These are phyloP conservation scores for Lathyrus sativus DNA, from an alignment of 306 rosid genomes.

Conservation along the genomic window DNA sequence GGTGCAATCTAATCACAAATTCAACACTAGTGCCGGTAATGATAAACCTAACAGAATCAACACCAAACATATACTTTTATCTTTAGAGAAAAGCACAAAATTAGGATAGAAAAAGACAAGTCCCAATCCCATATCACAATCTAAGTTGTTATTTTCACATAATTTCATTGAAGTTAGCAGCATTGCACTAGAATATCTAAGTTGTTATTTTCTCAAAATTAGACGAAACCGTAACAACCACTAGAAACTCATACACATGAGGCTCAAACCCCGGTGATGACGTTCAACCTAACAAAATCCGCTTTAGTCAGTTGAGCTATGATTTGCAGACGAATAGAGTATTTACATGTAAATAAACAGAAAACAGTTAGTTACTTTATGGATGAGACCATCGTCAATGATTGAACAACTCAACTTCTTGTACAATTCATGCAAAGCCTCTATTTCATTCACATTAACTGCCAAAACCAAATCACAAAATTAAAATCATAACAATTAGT, in stretches of 20 bases:
- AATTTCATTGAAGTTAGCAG: conserved; percentile 7
- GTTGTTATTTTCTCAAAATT: no score
- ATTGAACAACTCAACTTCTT: conserved; percentile 68
- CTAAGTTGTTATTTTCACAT: not conserved
- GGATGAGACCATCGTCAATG: conserved; percentile 68
- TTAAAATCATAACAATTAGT: not conserved
- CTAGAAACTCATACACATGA: no score
- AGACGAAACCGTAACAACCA: no score
- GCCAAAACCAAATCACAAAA: not conserved
- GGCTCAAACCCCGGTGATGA: no score
- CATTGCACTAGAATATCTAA: not conserved
- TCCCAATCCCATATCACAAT: conserved; percentile 27
- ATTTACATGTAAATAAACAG: not conserved
- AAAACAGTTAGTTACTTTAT: conserved; percentile 53
- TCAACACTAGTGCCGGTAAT: conserved; percentile 6
- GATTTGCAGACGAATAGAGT: not conserved
- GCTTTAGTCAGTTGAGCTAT: no score
- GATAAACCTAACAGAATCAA: not conserved
- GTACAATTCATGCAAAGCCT: conserved; percentile 68
- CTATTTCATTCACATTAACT: conserved; percentile 72
- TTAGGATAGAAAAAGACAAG: not conserved
- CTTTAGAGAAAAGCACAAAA: conserved; percentile 9
- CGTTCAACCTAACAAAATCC: no score
- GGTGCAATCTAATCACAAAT: conserved; percentile 10
- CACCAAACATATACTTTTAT: conserved; percentile 16